Evolutionary conservation across 2,329 filamentous ascomycete genomes (phyloP), one percentile per base, ranked within the genome.

Genomic region (Penicillium sp.): DNA sequence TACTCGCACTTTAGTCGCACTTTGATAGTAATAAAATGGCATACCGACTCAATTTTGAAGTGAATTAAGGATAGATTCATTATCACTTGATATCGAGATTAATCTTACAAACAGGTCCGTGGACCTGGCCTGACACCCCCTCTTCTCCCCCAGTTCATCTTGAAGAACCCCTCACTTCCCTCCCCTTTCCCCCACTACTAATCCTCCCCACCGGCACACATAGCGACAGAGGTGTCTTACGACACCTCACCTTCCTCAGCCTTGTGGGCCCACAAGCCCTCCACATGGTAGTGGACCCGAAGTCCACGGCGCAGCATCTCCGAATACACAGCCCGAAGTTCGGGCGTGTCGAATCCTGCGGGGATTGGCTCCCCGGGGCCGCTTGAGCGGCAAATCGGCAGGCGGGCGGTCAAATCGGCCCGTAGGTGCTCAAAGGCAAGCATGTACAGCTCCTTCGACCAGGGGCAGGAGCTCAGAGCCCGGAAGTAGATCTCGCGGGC

Each of bases 361-460:
- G 39, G 6, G 23, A 29, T 64, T 50, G 16, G 45, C 56, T 35
- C 26, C 1, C 30, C 16, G 8, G 32, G 8, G 2, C 40, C 53
- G 11, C 11, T 23, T 26, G 7, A 50, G 49, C 14, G 48, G 19
- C 11, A 61, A 35, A 19, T 16, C 18, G 51, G 39, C 16, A 54
- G 51, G 14, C 32, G 38, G 16, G 32, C 19, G 16, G 39, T 50
- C 26, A 59, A 16, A 23, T 68, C 67, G 10, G 62, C 61, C 13
- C 65, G 65, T 30, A 78, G 62, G 36, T 76, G 70, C 41, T 75
- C 74, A 53, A 88, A 84, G 0, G 81, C 85, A 26, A 81, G 55
- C 70, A 88, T 76, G 40, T 84, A 71, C 44, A 84, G 77, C 35
- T 79, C 76, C 67, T 88, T 88, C 1, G 77, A 80, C 84, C 85